These are phyloP conservation scores for Verbascum thapsus DNA, from an alignment of 257 asterid species.

Conservation along the genomic window DNA sequence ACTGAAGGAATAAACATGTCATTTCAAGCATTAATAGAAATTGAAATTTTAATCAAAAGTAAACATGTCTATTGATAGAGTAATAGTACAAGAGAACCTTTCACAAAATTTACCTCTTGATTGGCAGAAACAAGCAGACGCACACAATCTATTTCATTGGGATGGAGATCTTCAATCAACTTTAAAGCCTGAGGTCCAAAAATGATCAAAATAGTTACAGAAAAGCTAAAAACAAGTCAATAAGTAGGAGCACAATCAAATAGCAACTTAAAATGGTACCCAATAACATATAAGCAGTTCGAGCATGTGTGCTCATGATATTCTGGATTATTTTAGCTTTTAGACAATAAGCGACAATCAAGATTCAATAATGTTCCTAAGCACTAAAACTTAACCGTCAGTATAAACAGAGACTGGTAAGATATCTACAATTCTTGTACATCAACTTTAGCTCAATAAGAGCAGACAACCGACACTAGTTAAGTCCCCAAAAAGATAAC, in stretches of 20 bases:
- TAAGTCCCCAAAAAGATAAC: neutral
- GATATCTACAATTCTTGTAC: slow-evolving; percentile 15
- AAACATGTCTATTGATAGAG: slow-evolving; percentile 12
- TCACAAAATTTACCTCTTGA: slow-evolving; percentile 69
- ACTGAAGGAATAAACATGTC: slow-evolving; percentile 46
- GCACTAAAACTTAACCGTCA: slow-evolving; percentile 10
- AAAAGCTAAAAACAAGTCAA: slow-evolving; percentile 22
- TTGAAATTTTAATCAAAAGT: slow-evolving; percentile 10
- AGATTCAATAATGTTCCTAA: neutral
- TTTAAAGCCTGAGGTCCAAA: slow-evolving; percentile 66
- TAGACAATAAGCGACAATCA: slow-evolving; percentile 22
- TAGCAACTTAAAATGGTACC: neutral
- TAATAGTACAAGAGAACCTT: neutral
- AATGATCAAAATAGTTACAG: slow-evolving; percentile 26
- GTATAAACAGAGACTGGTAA: slow-evolving; percentile 15
- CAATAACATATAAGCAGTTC: slow-evolving; percentile 6
- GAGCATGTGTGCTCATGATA: neutral
- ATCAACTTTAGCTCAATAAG: slow-evolving; percentile 8
- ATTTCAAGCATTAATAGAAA: slow-evolving; percentile 22
- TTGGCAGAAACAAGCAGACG: slow-evolving; percentile 81
- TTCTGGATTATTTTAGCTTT: neutral
- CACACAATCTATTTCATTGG: slow-evolving; percentile 86
- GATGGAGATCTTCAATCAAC: slow-evolving; percentile 94
- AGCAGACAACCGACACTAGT: slow-evolving; percentile 6
- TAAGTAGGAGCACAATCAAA: slow-evolving; percentile 19